These are phyloP conservation scores for Sugiyamaella pinicola DNA, from an alignment of 1,139 yeast genomes.

Conservation along the genomic window DNA sequence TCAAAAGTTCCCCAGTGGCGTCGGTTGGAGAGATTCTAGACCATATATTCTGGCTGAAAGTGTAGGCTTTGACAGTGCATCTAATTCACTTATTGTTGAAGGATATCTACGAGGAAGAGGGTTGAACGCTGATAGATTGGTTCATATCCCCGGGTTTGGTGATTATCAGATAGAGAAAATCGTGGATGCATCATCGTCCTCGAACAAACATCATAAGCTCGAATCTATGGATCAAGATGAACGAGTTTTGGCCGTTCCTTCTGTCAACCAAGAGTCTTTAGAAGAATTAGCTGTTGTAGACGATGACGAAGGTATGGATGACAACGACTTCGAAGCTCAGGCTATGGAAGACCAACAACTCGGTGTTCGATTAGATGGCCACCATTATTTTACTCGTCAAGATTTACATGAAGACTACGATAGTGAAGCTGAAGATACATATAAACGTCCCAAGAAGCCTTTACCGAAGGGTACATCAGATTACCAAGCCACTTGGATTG, in stretches of 20 bases:
- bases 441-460: conserved; percentile 40
- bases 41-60: conserved; percentile 82
- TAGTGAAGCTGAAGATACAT: conserved; percentile 36
- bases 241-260: conserved; percentile 46
- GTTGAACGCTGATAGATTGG: conserved; percentile 70
- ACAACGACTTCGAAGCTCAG: conserved; percentile 26
- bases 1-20: conserved; percentile 82
- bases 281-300: conserved; percentile 65
- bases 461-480: conserved; percentile 90
- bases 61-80: conserved; percentile 49
- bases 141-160: conserved; percentile 88
- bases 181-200: conserved; percentile 40
- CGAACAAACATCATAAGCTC: conserved; percentile 18
- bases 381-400: conserved; percentile 55
- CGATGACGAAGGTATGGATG: conserved; percentile 54
- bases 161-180: conserved; percentile 78
- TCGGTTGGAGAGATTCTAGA: conserved; percentile 89
- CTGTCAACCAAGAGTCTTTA: conserved; percentile 61
- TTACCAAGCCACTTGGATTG: conserved; percentile 91
- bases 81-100: conserved; percentile 58
- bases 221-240: conserved; percentile 40
- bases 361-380: conserved; percentile 74
- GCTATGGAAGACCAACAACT: conserved; percentile 46
- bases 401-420: conserved; percentile 35
- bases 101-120: conserved; percentile 90